Percentiles rank a stretch among this genome's conserved stretches.
Evolutionary conservation across 1,139 yeast species (phyloP).

Genomic region (Protomyces lactucae-debilis): DNA sequence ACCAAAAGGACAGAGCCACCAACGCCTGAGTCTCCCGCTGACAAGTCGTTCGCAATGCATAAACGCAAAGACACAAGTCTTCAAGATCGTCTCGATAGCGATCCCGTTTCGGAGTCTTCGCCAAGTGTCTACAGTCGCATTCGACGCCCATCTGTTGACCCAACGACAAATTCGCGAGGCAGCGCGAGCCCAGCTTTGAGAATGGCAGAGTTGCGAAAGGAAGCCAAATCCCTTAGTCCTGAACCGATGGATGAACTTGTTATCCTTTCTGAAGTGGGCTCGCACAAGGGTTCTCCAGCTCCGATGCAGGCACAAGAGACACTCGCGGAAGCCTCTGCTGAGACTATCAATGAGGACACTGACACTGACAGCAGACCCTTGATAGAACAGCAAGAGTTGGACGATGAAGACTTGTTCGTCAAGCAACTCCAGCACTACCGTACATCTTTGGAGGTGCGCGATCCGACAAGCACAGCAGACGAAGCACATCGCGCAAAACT

Average conservation of each 20-base stretch:
- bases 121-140: conserved; percentile 20
- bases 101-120: conserved; percentile 14
- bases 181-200: background rate
- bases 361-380: background rate
- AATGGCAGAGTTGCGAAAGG: background rate
- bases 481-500: conserved; percentile 4
- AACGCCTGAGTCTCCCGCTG: background rate
- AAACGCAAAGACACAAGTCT: background rate
- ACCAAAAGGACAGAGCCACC: too few species aligned
- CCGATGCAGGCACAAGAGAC: background rate
- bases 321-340: background rate
- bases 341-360: background rate
- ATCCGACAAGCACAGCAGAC: background rate
- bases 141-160: background rate
- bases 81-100: conserved; percentile 1
- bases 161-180: too few species aligned
- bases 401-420: conserved; percentile 20
- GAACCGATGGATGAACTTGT: background rate
- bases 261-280: background rate
- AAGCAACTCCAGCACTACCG: conserved; percentile 21
- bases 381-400: conserved; percentile 1
- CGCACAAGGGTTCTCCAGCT: background rate
- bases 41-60: background rate
- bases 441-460: conserved; percentile 4
- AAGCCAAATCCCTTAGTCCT: background rate